These are phyloP conservation scores for Sequoiadendron giganteum DNA, from an alignment of 75 land plant genomes.

Conservation along the genomic window DNA sequence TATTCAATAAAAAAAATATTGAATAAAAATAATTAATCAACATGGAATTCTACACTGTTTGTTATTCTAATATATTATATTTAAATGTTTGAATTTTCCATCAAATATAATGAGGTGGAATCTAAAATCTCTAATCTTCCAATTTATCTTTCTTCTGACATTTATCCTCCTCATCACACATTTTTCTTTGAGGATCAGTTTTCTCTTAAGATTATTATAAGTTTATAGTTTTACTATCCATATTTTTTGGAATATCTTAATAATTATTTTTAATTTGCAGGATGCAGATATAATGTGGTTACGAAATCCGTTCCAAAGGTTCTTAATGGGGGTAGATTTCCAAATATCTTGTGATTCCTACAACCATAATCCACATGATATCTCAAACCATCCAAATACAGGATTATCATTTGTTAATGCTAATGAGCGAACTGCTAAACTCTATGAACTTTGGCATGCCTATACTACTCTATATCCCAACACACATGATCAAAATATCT, in stretches of 20 bases:
- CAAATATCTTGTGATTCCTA: constrained; percentile 55
- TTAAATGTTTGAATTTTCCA: too few species aligned
- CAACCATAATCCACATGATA: constrained; percentile 27
- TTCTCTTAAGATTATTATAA: background rate
- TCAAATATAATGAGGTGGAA: too few species aligned
- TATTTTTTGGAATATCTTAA: too few species aligned
- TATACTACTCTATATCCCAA: constrained; percentile 19
- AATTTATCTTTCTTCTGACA: background rate
- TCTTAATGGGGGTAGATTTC: constrained; percentile 32
- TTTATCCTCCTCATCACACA: background rate
- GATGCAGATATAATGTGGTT: constrained; percentile 77
- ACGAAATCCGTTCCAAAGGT: constrained; percentile 49
- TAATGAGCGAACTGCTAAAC: constrained; percentile 29
- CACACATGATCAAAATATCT: constrained; percentile 52
- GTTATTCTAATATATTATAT: too few species aligned
- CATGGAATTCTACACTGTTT: too few species aligned
- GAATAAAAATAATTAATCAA: too few species aligned
- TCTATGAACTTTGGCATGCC: constrained; percentile 57
- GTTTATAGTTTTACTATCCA: background rate
- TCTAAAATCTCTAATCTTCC: background rate
- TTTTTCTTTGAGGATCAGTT: background rate
- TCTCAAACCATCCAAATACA: constrained; percentile 43
- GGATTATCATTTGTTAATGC: constrained; percentile 58
- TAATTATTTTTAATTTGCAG: constrained; percentile 25
- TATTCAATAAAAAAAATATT: too few species aligned